phyloP scores from a whole-genome alignment of 495 filamentous ascomycete species.

The Penicillium paxilli region DNA sequence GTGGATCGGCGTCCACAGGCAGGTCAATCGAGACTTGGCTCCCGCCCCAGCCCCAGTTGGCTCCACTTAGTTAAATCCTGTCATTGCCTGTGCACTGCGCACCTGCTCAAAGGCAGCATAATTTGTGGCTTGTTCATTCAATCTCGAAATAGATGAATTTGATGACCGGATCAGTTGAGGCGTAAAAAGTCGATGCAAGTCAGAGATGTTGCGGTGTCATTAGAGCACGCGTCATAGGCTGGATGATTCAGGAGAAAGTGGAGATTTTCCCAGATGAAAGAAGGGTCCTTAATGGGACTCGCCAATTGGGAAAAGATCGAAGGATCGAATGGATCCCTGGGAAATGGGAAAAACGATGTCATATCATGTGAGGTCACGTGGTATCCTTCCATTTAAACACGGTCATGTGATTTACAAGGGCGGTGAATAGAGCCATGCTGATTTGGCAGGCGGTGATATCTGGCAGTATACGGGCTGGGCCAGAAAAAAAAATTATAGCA shows the following conservation, averaged over 20 bases:
- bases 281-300: neutral
- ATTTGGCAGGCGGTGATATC: neutral
- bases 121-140: no score
- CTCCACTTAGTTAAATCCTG: conserved; percentile 16
- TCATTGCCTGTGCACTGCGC: conserved; percentile 2
- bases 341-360: neutral
- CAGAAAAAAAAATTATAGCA: neutral
- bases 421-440: neutral
- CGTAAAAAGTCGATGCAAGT: no score
- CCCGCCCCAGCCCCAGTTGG: conserved; percentile 1
- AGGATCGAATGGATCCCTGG: neutral
- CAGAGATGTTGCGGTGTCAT: neutral
- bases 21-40: conserved; percentile 26
- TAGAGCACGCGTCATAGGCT: neutral
- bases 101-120: no score
- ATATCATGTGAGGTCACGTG: neutral
- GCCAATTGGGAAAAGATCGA: neutral
- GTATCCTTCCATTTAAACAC: no score
- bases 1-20: conserved; percentile 24
- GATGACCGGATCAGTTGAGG: no score
- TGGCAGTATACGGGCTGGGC: neutral
- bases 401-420: neutral
- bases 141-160: no score
- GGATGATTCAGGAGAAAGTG: neutral
- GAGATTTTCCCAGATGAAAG: neutral